Percentiles rank a stretch among this genome's conserved stretches.
Evolutionary conservation across 805 yeast genomes (phyloP).

Genomic region (Grigorovia jiainica): DNA sequence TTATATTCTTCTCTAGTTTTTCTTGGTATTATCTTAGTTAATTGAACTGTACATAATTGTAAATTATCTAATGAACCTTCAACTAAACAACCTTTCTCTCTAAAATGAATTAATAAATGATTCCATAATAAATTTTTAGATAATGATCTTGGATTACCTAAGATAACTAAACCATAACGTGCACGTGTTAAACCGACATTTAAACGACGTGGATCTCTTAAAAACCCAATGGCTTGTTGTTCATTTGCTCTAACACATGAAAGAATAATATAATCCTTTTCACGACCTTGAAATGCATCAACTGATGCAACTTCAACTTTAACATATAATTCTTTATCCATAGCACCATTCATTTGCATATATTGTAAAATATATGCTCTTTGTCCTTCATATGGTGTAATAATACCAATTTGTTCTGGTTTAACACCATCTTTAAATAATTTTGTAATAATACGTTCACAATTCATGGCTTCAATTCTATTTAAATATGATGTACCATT

Average conservation of each 20-base stretch:
- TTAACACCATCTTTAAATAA: constrained; percentile 67
- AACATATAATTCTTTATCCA: constrained; percentile 54
- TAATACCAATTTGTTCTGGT: constrained; percentile 80
- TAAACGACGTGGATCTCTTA: constrained; percentile 75
- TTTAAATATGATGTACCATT: constrained; percentile 77
- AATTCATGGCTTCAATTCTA: constrained; percentile 82
- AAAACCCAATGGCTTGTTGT: constrained; percentile 66
- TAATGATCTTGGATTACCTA: constrained; percentile 79
- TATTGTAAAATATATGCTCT: constrained; percentile 71
- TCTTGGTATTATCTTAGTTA: constrained; percentile 26
- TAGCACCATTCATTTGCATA: constrained; percentile 61
- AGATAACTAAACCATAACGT: constrained; percentile 63
- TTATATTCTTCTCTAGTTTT: constrained; percentile 11
- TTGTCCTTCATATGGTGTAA: constrained; percentile 94
- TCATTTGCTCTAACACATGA: constrained; percentile 91
- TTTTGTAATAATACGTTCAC: constrained; percentile 66
- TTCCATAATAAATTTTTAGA: constrained; percentile 70
- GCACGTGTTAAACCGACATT: constrained; percentile 90
- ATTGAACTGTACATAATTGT: constrained; percentile 59
- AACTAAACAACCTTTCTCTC: constrained; percentile 80
- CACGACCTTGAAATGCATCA: constrained; percentile 98
- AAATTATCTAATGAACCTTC: constrained; percentile 81
- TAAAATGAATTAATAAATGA: constrained; percentile 61
- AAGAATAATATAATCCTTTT: constrained; percentile 85
- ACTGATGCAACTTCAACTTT: constrained; percentile 88